Percentiles rank a stretch among this genome's conserved stretches.
Evolutionary conservation across 2,329 filamentous ascomycete genomes (phyloP).

Genomic region (Hymenoscyphus scutula): DNA sequence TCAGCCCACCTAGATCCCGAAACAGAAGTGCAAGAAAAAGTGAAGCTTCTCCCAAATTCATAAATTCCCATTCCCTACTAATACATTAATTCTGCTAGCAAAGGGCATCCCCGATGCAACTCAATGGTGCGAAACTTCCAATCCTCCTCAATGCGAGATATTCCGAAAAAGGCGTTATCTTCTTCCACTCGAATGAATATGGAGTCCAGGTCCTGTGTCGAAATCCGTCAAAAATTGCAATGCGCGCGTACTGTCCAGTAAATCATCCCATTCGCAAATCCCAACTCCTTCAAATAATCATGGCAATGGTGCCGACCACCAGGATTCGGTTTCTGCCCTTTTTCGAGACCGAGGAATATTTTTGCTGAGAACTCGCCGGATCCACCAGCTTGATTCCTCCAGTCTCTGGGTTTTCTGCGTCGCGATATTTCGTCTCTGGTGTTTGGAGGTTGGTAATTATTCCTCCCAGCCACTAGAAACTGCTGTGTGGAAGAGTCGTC

Average conservation of each 20-base stretch:
- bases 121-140: not conserved
- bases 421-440: not conserved
- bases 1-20: not conserved
- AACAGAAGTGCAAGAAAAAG: not conserved
- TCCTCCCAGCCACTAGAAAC: not conserved
- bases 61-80: not conserved
- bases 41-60: not conserved
- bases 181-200: not conserved
- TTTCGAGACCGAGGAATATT: not conserved
- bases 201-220: not conserved
- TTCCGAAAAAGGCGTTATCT: not conserved
- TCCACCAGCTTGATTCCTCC: not conserved
- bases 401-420: not conserved
- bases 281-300: constrained; percentile 6
- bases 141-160: not conserved
- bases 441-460: not conserved
- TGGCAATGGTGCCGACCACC: constrained; percentile 1
- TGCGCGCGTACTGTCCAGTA: not conserved
- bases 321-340: not conserved
- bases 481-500: not conserved
- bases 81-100: not conserved
- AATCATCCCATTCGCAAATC: constrained; percentile 1
- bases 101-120: not conserved
- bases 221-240: constrained; percentile 4
- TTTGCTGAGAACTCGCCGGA: not conserved